Percentiles rank a stretch among this genome's conserved stretches.
Evolutionary conservation across 441 rosid genomes (phyloP).

Genomic region (Pelargonium cotyledonis): DNA sequence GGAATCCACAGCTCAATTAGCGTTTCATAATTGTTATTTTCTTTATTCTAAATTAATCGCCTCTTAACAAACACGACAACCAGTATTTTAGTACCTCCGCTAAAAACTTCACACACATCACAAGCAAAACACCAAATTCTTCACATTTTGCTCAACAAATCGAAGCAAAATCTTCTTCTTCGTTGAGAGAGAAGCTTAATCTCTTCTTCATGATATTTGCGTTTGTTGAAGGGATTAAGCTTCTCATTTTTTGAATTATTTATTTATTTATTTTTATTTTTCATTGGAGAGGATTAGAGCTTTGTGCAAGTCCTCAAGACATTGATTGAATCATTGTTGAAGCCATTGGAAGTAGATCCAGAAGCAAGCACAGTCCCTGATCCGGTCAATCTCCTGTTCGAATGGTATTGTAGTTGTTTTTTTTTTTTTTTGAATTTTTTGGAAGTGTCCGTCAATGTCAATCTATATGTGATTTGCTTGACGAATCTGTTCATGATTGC

Average conservation of each 20-base stretch:
- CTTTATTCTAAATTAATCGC: too few species aligned
- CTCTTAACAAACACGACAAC: too few species aligned
- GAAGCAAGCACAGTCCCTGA: conserved; percentile 48
- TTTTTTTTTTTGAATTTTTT: neutral
- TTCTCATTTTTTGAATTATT: conserved; percentile 1
- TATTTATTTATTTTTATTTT: neutral
- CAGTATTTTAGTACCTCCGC: too few species aligned
- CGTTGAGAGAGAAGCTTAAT: neutral
- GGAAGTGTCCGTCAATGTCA: neutral
- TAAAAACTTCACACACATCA: too few species aligned
- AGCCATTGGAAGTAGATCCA: conserved; percentile 51
- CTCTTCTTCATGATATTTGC: neutral
- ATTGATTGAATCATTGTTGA: conserved; percentile 22
- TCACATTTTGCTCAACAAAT: too few species aligned
- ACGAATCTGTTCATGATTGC: conserved; percentile 12
- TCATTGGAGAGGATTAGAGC: conserved; percentile 1
- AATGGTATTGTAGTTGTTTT: conserved; percentile 37
- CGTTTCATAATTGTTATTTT: too few species aligned
- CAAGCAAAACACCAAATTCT: too few species aligned
- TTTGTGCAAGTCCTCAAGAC: conserved; percentile 4
- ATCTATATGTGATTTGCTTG: neutral
- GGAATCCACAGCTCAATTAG: too few species aligned
- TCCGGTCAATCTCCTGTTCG: conserved; percentile 30
- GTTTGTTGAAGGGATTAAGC: conserved; percentile 3
- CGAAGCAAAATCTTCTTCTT: too few species aligned